Conservation (phyloP, 2,329 filamentous ascomycete species). For the Cladosporium sp. region DNA sequence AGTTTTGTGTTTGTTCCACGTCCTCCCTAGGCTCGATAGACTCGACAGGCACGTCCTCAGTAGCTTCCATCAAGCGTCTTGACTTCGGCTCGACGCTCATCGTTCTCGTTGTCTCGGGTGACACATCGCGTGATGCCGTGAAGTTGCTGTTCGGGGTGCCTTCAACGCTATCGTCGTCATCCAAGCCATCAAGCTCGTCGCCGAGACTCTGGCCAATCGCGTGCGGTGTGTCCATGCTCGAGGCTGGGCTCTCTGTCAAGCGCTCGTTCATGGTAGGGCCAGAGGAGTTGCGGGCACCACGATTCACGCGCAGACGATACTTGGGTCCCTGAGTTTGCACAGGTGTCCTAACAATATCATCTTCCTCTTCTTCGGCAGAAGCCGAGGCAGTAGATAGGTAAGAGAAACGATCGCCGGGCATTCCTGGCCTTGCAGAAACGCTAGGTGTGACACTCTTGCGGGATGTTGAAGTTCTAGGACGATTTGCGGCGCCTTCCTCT, state of each 20-base stretch:
- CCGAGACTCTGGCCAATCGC: conserved; percentile 72
- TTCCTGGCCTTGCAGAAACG: background rate
- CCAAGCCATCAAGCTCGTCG: conserved; percentile 80
- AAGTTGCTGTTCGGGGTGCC: conserved; percentile 27
- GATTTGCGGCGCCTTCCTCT: conserved; percentile 49
- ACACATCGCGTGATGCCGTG: conserved; percentile 48
- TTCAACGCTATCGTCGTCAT: conserved; percentile 61
- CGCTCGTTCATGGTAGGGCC: conserved; percentile 36
- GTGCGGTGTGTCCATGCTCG: conserved; percentile 38
- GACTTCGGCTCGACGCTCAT: conserved; percentile 3
- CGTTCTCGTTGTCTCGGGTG: conserved; percentile 10
- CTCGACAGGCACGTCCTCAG: conserved; percentile 17
- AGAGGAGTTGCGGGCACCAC: conserved; percentile 43
- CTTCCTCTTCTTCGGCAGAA: conserved; percentile 69
- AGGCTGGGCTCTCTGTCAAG: conserved; percentile 23
- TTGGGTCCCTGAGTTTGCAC: conserved; percentile 60
- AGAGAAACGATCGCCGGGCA: conserved; percentile 57
- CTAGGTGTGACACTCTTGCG: conserved; percentile 8
- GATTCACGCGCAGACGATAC: conserved; percentile 67
- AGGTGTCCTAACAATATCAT: conserved; percentile 57
- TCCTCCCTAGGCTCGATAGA: conserved; percentile 15
- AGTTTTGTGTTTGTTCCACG: conserved; percentile 7
- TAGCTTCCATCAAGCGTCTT: background rate
- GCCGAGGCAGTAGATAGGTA: conserved; percentile 87
- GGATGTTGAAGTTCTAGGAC: background rate